Evolutionary conservation across 2,329 filamentous ascomycete genomes (phyloP), one percentile per base, ranked within the genome.

Genomic region (Nigrospora osmanthi): DNA sequence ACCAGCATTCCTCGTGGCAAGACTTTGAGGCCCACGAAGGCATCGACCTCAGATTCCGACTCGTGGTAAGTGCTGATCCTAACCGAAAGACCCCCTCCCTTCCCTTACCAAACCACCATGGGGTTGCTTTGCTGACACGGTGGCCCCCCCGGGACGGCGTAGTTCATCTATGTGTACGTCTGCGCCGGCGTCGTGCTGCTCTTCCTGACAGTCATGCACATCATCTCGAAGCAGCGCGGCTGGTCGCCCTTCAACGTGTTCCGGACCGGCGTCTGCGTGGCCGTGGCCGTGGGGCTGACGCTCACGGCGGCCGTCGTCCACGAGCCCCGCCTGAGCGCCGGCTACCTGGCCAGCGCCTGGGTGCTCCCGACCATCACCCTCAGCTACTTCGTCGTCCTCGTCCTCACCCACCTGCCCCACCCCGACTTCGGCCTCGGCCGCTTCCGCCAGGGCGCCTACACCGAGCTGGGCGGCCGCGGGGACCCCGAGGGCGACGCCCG

Each of bases 181-280:
- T 55, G 54, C 10, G 56, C 58, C n/a, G 56, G 56, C 2, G 49
- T 57, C 10, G 56, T 60, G 17, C 42, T 60, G 7, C 45, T 60
- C 10, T 52, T 59, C 38, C 43, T 60, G n/a, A 58, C 52, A 5
- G 47, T 57, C 32, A 58, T 60, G 52, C 58, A 60, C 46, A 44
- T 53, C 40, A 55, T 59, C 14, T 58, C 56, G 2, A 60, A 60
- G 46, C 48, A 49, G 13, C 51, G 43, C 30, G 58, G 58, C 10
- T 60, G 58, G 58, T 49, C 57, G 3, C 52, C 52, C 5, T 60
- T 59, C 48, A 60, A 60, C 48, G 50, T 59, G 34, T 40, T 50
- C 33, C 54, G 58, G 2, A 58, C 57, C 9, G 49, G 38, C 30
- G 15, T 56, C 23, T 56, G 55, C 35, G 43, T 56, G 17, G 40